Evolutionary conservation across 495 filamentous ascomycete species (phyloP).

Genomic region (Penicillium riverlandense): DNA sequence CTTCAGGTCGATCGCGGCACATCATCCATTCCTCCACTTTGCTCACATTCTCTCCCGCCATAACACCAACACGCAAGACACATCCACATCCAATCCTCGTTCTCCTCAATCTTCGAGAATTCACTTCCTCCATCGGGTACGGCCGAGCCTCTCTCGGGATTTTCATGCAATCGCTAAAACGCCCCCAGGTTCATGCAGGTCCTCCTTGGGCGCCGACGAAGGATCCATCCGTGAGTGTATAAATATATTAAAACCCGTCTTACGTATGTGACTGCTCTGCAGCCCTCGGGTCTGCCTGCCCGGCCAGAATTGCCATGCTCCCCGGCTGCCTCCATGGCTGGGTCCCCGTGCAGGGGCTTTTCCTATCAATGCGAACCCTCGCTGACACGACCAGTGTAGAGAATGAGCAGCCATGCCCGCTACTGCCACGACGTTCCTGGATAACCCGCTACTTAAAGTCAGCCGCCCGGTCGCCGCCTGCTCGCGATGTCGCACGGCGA

Average conservation of each 20-base stretch:
- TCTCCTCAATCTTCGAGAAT: neutral
- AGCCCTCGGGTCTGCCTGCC: no score
- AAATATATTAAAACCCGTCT: no score
- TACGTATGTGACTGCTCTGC: no score
- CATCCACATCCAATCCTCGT: no score
- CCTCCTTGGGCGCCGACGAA: neutral
- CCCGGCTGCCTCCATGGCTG: no score
- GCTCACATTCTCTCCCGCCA: no score
- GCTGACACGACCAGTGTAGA: neutral
- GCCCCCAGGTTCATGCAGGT: conserved; percentile 5
- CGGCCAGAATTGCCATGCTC: no score
- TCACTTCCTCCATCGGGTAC: neutral
- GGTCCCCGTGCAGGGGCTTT: neutral
- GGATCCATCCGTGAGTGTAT: no score
- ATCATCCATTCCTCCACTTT: no score
- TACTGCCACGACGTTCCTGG: conserved; percentile 37
- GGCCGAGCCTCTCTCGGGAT: neutral
- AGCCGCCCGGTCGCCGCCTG: conserved; percentile 89
- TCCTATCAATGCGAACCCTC: no score
- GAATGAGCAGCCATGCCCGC: conserved; percentile 15
- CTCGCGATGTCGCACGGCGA: conserved; percentile 83
- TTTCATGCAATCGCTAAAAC: neutral
- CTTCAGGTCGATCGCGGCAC: no score
- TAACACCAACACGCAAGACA: no score
- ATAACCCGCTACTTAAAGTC: conserved; percentile 78